phyloP scores from a whole-genome alignment of 2,329 filamentous ascomycete species.

The Penicillium corylophilum region DNA sequence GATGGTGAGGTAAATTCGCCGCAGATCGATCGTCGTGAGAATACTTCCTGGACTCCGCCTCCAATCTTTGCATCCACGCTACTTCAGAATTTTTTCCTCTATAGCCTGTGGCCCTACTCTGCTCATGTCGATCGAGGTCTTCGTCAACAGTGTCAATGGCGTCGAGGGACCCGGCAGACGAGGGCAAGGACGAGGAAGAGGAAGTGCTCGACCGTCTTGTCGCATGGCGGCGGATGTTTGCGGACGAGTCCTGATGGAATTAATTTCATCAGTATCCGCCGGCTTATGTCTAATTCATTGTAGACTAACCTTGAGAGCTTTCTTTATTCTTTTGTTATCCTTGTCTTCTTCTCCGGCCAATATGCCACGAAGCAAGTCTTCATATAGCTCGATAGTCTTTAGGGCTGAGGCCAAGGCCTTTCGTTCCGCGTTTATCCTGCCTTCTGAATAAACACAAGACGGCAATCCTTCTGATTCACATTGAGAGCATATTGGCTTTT shows the following conservation, averaged over 20 bases:
- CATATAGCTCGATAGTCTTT: no score
- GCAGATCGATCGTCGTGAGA: background rate
- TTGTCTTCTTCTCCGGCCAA: no score
- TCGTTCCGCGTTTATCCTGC: background rate
- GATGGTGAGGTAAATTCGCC: background rate
- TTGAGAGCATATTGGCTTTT: background rate
- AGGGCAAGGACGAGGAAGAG: background rate
- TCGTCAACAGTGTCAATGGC: slow-evolving; percentile 1
- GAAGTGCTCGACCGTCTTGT: background rate
- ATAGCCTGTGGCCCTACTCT: slow-evolving; percentile 27
- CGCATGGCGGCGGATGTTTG: background rate
- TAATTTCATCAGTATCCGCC: no score
- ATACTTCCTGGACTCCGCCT: background rate
- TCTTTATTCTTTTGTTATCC: no score
- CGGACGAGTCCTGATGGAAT: no score
- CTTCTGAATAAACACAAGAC: background rate
- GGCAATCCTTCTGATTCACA: background rate
- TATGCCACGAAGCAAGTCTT: no score
- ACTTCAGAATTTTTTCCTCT: slow-evolving; percentile 36
- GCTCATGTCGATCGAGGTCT: slow-evolving; percentile 8
- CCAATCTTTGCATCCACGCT: slow-evolving; percentile 32
- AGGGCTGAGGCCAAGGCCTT: background rate
- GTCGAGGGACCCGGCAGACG: slow-evolving; percentile 2
- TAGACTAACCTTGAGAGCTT: no score
- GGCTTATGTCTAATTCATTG: no score